phyloP scores from a whole-genome alignment of 202 grass and related monocot species.

The Musa balbisiana region DNA sequence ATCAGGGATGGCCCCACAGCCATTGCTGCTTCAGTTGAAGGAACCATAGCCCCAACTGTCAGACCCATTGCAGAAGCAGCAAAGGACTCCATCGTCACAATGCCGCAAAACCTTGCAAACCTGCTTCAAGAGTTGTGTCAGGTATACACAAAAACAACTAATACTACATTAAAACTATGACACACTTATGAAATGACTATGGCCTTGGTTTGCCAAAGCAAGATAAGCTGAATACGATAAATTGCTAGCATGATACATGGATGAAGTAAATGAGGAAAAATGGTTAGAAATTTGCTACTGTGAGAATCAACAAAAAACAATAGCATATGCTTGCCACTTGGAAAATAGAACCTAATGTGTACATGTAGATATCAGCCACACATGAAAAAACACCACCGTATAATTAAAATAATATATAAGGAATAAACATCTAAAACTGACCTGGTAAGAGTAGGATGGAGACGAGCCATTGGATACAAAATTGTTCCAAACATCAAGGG shows the following conservation, averaged over 20 bases:
- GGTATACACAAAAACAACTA: background rate
- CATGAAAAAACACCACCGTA: background rate
- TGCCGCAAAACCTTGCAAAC: slow-evolving; percentile 90
- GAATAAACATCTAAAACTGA: slow-evolving; percentile 11
- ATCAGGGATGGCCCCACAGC: slow-evolving; percentile 95
- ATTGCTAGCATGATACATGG: too few relatives aligned
- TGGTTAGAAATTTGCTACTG: too few relatives aligned
- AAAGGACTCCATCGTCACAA: slow-evolving; percentile 89
- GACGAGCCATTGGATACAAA: slow-evolving; percentile 93
- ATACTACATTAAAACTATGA: background rate
- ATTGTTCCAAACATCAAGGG: slow-evolving; percentile 83
- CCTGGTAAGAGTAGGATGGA: slow-evolving; percentile 79
- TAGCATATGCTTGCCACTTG: background rate
- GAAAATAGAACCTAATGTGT: background rate
- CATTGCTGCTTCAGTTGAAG: slow-evolving; percentile 88
- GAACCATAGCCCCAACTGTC: slow-evolving; percentile 86
- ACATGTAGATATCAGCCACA: background rate
- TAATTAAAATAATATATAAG: background rate
- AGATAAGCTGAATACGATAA: background rate
- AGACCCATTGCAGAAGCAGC: slow-evolving; percentile 90
- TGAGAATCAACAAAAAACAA: background rate
- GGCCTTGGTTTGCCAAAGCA: background rate
- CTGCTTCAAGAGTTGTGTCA: slow-evolving; percentile 20
- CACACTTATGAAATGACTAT: background rate
- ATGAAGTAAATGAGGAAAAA: too few relatives aligned